These are phyloP conservation scores for Ceratobasidium sp. DNA, from an alignment of 1,284 basidiomycete species.

Conservation along the genomic window DNA sequence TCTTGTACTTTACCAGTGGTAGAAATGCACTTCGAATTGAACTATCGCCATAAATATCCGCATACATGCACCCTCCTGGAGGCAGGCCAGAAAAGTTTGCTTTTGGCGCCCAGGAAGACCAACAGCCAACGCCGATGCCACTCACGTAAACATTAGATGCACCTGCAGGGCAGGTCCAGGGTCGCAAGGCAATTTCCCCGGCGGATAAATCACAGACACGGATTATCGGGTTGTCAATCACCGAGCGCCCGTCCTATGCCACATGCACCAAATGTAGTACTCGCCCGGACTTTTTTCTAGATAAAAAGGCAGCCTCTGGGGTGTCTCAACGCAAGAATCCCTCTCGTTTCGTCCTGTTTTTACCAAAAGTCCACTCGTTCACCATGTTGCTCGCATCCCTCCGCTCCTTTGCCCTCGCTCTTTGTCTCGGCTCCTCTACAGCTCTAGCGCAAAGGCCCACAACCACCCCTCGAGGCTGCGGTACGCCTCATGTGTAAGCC, in stretches of 20 bases:
- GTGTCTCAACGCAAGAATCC: neutral
- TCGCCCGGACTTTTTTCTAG: neutral
- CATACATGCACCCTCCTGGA: neutral
- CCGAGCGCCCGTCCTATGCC: neutral
- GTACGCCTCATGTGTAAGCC: neutral
- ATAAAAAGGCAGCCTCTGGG: neutral
- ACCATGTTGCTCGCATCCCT: conserved; percentile 8
- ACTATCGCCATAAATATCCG: too few relatives aligned
- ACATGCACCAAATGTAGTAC: neutral
- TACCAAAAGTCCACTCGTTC: neutral
- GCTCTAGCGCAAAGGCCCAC: neutral
- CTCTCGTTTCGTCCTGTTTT: neutral
- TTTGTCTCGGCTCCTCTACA: conserved; percentile 7
- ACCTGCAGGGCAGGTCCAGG: neutral
- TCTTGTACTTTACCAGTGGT: neutral
- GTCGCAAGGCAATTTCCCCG: conserved; percentile 24
- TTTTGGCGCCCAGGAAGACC: too few relatives aligned
- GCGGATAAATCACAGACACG: conserved; percentile 7
- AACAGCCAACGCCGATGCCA: too few relatives aligned
- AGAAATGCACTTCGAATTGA: neutral
- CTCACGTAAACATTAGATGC: too few relatives aligned
- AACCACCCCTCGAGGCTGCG: conserved; percentile 14
- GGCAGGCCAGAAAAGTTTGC: too few relatives aligned
- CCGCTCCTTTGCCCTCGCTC: conserved; percentile 27
- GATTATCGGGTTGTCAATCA: neutral